A percentile compares a stretch with the other conserved stretches of the same genome.
These are phyloP conservation scores for Leccinum fibrillosum DNA, from an alignment of 768 basidiomycete genomes.

Conservation along the genomic window DNA sequence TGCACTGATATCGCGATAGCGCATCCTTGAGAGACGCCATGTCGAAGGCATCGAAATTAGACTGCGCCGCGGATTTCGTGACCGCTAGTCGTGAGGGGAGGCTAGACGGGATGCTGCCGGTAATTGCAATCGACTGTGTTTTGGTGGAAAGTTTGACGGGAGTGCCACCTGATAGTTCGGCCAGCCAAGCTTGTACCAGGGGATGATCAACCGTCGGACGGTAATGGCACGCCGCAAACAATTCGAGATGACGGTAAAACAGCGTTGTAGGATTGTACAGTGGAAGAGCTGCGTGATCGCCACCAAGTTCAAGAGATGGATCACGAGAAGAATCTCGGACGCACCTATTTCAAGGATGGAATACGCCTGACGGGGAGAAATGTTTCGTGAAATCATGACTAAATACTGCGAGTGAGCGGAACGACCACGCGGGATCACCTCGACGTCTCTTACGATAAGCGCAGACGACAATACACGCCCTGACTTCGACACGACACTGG, in stretches of 20 bases:
- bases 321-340: not conserved
- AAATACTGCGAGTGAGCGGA: not conserved
- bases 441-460: slow-evolving; percentile 45
- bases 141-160: slow-evolving; percentile 13
- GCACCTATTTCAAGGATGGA: slow-evolving; percentile 42
- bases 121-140: slow-evolving; percentile 8
- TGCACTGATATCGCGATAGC: slow-evolving; percentile 25
- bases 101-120: not conserved
- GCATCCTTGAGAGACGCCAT: slow-evolving; percentile 23
- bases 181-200: slow-evolving; percentile 38
- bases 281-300: slow-evolving; percentile 40
- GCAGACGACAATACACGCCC: slow-evolving; percentile 50
- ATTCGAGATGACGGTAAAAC: slow-evolving; percentile 46
- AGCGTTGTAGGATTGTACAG: slow-evolving; percentile 48
- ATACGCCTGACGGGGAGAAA: slow-evolving; percentile 40
- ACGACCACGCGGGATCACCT: not conserved
- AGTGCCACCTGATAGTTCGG: slow-evolving; percentile 24
- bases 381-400: slow-evolving; percentile 48
- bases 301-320: not conserved
- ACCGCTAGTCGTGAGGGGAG: slow-evolving; percentile 10
- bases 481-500: slow-evolving; percentile 50
- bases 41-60: slow-evolving; percentile 21
- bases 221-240: slow-evolving; percentile 42
- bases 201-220: slow-evolving; percentile 39
- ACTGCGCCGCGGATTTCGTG: slow-evolving; percentile 7